These are phyloP conservation scores for Camellia oleifera DNA, from an alignment of 179 eudicot genomes.

Conservation along the genomic window DNA sequence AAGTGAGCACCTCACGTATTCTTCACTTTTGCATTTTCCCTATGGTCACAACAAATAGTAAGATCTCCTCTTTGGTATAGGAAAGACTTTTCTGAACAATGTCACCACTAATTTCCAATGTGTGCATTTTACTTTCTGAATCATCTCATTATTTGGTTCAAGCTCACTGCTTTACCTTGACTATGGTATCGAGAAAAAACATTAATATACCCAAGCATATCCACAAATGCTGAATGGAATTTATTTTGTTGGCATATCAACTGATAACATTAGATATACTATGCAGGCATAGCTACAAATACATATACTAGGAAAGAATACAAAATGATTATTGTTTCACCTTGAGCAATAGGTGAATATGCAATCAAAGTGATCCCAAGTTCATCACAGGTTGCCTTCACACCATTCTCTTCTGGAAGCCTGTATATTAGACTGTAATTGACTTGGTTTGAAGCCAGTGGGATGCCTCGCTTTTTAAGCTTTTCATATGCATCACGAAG, in stretches of 20 bases:
- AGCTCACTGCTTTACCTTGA: neutral
- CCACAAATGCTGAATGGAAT: neutral
- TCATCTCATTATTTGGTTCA: neutral
- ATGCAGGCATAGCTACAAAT: neutral
- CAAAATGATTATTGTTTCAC: slow-evolving; percentile 24
- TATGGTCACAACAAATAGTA: neutral
- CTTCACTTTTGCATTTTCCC: too few species aligned
- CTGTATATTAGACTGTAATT: slow-evolving; percentile 94
- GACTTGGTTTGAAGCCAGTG: slow-evolving; percentile 96
- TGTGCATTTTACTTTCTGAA: neutral
- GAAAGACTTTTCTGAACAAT: neutral
- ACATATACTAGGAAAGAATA: slow-evolving; percentile 4
- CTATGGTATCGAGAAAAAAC: neutral
- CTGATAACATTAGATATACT: neutral
- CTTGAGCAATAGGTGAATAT: slow-evolving; percentile 96
- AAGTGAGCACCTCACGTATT: too few species aligned
- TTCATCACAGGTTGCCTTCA: slow-evolving; percentile 92
- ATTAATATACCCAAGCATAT: neutral
- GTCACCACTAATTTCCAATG: neutral
- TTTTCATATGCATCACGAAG: slow-evolving; percentile 73
- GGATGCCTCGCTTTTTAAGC: slow-evolving; percentile 80
- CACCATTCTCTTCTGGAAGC: slow-evolving; percentile 87
- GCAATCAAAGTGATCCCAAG: slow-evolving; percentile 91
- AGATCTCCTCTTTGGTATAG: neutral
- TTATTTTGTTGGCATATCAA: neutral